phyloP scores from a whole-genome alignment of 768 basidiomycete species.

The Neoboletus subvelutipes region DNA sequence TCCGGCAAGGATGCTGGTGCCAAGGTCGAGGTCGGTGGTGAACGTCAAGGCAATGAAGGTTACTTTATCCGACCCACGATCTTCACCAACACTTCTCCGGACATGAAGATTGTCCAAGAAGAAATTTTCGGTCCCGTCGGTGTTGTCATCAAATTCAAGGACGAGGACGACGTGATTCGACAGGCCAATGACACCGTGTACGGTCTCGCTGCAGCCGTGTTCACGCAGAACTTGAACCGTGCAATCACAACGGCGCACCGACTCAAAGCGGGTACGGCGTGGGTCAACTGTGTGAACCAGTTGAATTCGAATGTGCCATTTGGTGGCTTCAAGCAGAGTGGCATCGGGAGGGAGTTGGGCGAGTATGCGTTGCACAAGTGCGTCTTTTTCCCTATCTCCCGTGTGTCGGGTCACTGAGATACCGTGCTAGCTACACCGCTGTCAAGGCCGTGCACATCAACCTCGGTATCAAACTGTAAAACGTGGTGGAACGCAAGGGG shows the following conservation, averaged over 20 bases:
- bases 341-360: slow-evolving; percentile 78
- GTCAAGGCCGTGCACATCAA: slow-evolving; percentile 46
- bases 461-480: slow-evolving; percentile 32
- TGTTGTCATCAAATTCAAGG: slow-evolving; percentile 73
- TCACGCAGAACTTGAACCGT: slow-evolving; percentile 74
- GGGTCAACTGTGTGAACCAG: slow-evolving; percentile 47
- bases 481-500: not conserved
- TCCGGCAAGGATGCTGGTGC: slow-evolving; percentile 74
- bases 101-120: slow-evolving; percentile 74
- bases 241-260: slow-evolving; percentile 71
- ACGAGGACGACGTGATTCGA: slow-evolving; percentile 60
- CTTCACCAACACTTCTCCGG: slow-evolving; percentile 61
- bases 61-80: slow-evolving; percentile 78
- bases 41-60: slow-evolving; percentile 54
- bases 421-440: slow-evolving; percentile 17
- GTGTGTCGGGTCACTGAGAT: not conserved
- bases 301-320: slow-evolving; percentile 56
- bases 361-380: slow-evolving; percentile 66
- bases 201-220: slow-evolving; percentile 87
- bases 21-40: slow-evolving; percentile 61
- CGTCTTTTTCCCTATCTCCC: slow-evolving; percentile 19
- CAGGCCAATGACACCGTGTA: slow-evolving; percentile 86
- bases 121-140: slow-evolving; percentile 84
- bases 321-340: slow-evolving; percentile 84
- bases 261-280: slow-evolving; percentile 80